A percentile compares a stretch with the other conserved stretches of the same genome.
Evolutionary conservation across 768 basidiomycete species (phyloP).

Genomic region (Gymnopilus dilepis): DNA sequence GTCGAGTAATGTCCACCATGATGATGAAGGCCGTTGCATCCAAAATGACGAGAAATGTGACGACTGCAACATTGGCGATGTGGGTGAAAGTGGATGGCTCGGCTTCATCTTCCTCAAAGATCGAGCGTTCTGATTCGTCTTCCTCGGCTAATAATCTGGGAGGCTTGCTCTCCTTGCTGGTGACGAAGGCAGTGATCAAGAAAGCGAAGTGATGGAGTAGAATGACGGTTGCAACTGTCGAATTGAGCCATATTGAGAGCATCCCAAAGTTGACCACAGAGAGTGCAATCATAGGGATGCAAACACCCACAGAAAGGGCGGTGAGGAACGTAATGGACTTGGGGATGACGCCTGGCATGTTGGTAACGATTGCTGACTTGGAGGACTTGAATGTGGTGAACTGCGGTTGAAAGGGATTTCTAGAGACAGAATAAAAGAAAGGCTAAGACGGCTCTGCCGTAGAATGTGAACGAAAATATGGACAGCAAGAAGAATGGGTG

Average conservation of each 20-base stretch:
- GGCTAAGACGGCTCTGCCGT: background rate
- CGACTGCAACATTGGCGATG: slow-evolving; percentile 19
- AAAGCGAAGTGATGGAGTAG: slow-evolving; percentile 27
- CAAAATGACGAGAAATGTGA: slow-evolving; percentile 26
- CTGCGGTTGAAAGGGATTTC: slow-evolving; percentile 4
- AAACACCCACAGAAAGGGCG: slow-evolving; percentile 22
- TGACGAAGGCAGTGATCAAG: slow-evolving; percentile 7
- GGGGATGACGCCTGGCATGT: slow-evolving; percentile 16
- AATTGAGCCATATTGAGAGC: slow-evolving; percentile 33
- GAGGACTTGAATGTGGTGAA: background rate
- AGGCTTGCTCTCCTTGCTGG: slow-evolving; percentile 14
- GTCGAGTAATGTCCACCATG: slow-evolving; percentile 32
- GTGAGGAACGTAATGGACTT: slow-evolving; percentile 21
- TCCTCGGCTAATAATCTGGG: slow-evolving; percentile 13
- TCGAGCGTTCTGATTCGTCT: slow-evolving; percentile 5
- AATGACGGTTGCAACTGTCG: slow-evolving; percentile 24
- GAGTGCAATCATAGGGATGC: slow-evolving; percentile 27
- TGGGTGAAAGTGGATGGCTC: slow-evolving; percentile 22
- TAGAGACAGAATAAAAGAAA: too few relatives aligned
- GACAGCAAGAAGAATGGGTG: background rate
- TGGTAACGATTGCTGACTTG: slow-evolving; percentile 5
- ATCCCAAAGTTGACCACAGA: slow-evolving; percentile 35
- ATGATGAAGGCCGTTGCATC: slow-evolving; percentile 30
- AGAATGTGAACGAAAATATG: slow-evolving; percentile 3
- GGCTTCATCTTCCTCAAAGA: too few relatives aligned